phyloP scores from a whole-genome alignment of 257 asterid genomes.

The Solanum phureja region DNA sequence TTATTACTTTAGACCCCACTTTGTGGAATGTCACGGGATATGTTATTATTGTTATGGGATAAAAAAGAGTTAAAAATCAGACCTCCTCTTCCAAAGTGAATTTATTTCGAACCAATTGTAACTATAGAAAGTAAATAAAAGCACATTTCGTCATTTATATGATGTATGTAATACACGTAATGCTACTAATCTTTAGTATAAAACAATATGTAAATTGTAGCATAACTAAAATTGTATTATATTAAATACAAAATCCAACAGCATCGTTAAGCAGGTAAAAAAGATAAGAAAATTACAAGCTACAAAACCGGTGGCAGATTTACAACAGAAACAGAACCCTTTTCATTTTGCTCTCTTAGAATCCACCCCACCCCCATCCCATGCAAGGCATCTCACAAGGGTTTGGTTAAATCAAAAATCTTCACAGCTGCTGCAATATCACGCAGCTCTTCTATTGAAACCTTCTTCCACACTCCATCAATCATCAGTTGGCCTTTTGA shows the following conservation, averaged over 20 bases:
- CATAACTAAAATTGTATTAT: background rate
- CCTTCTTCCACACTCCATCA: constrained; percentile 59
- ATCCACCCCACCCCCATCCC: background rate
- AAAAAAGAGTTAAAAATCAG: background rate
- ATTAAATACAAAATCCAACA: background rate
- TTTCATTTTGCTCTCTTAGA: background rate
- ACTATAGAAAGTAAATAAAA: background rate
- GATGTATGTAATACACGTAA: background rate
- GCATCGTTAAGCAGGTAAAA: background rate
- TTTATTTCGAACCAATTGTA: background rate
- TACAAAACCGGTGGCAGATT: background rate
- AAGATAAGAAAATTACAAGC: background rate
- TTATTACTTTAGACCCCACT: background rate
- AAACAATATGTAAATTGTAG: background rate
- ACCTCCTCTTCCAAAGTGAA: background rate
- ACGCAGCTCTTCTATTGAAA: constrained; percentile 33
- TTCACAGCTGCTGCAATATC: constrained; percentile 51
- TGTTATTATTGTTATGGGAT: background rate
- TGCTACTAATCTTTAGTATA: background rate
- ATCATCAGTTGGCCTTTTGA: constrained; percentile 48
- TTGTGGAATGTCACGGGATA: background rate
- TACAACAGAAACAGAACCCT: background rate
- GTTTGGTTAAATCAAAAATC: constrained; percentile 21
- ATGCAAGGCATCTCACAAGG: background rate
- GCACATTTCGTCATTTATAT: background rate